Percentiles rank a stretch among this genome's conserved stretches.
Conservation (phyloP, 257 asterid species). For the Vinca minor region DNA sequence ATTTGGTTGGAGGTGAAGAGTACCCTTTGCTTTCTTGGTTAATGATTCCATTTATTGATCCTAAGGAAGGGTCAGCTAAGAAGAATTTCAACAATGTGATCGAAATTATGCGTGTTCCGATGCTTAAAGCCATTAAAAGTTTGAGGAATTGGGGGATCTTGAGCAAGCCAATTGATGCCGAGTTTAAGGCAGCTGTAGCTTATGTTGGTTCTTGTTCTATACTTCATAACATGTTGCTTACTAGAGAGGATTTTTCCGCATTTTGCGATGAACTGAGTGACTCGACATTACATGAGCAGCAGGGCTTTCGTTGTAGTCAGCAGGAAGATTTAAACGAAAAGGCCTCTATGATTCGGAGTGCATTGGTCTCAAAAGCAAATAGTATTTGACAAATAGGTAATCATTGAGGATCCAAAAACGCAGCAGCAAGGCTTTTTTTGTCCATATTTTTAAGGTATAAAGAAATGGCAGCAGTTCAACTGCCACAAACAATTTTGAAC, state of each 20-base stretch:
- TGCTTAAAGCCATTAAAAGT: slow-evolving; percentile 39
- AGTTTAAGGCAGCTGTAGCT: slow-evolving; percentile 53
- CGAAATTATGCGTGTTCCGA: slow-evolving; percentile 25
- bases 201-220: slow-evolving; percentile 75
- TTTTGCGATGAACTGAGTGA: slow-evolving; percentile 43
- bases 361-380: slow-evolving; percentile 40
- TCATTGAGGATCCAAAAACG: not conserved
- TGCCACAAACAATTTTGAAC: slow-evolving; percentile 15
- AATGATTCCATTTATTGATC: slow-evolving; percentile 40
- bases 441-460: no score
- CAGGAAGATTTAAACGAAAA: slow-evolving; percentile 22
- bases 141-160: slow-evolving; percentile 73
- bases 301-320: slow-evolving; percentile 13
- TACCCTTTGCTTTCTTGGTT: slow-evolving; percentile 69
- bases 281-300: slow-evolving; percentile 3
- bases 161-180: slow-evolving; percentile 33
- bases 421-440: not conserved
- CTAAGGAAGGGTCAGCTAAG: slow-evolving; percentile 36
- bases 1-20: slow-evolving; percentile 42
- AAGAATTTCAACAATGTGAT: slow-evolving; percentile 45
- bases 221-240: slow-evolving; percentile 70
- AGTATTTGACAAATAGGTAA: slow-evolving; percentile 10
- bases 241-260: slow-evolving; percentile 78
- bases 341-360: slow-evolving; percentile 36
- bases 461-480: no score